Evolutionary conservation across 1,284 basidiomycete genomes (phyloP).

Genomic region (Heterobasidion irregulare): DNA sequence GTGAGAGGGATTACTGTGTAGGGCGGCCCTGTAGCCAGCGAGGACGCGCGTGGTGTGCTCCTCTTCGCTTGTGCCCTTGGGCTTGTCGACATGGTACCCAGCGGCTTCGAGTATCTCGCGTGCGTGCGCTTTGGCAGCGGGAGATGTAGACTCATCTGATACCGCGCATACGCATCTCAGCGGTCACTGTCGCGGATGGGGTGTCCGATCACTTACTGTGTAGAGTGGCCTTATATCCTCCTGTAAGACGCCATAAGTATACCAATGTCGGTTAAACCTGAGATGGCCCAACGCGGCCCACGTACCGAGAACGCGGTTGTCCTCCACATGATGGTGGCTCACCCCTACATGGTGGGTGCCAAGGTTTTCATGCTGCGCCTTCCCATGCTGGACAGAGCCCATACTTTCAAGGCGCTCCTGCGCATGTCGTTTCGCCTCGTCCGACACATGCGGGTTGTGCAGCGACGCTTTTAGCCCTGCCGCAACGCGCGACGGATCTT

Average conservation of each 20-base stretch:
- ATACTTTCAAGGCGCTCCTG: constrained; percentile 33
- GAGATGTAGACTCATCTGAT: constrained; percentile 15
- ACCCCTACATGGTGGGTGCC: neutral
- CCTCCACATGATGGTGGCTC: constrained; percentile 12
- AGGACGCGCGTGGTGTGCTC: constrained; percentile 32
- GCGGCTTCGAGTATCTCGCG: constrained; percentile 25
- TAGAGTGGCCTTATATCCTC: constrained; percentile 46
- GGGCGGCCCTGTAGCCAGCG: constrained; percentile 40
- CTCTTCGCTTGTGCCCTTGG: constrained; percentile 22
- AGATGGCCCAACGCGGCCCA: neutral
- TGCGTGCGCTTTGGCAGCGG: constrained; percentile 37
- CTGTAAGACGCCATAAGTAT: neutral
- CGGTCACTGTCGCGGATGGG: no score
- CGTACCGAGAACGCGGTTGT: constrained; percentile 25
- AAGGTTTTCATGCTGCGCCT: neutral
- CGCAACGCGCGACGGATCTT: constrained; percentile 32
- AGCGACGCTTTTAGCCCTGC: constrained; percentile 50
- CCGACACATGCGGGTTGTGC: constrained; percentile 43
- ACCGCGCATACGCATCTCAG: neutral
- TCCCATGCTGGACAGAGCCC: constrained; percentile 16
- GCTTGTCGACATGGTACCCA: constrained; percentile 19
- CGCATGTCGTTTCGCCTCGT: constrained; percentile 40
- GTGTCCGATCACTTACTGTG: constrained; percentile 25
- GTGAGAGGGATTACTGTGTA: constrained; percentile 28
- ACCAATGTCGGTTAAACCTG: neutral